Evolutionary conservation across 1,284 basidiomycete genomes (phyloP), one percentile per base, ranked within the genome.

Genomic region (Trichosporon sp.): DNA sequence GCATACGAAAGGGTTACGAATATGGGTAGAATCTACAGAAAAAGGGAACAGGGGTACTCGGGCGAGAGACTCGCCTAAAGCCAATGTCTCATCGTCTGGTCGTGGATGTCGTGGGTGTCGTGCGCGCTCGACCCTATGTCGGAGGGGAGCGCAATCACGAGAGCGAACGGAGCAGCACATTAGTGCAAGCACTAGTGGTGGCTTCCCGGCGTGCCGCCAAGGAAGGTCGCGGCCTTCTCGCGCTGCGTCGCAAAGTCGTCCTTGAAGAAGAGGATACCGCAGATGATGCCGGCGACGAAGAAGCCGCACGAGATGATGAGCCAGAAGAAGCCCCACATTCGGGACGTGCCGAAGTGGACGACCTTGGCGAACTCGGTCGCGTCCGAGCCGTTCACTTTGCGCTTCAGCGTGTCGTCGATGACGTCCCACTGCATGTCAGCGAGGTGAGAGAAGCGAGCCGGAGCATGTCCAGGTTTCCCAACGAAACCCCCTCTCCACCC

Each of bases 321-420:
- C 96, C 96, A 98, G 71, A 98, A 87, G 69, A 94, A 89, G 81
- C 86, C 86, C 86, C 86, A 87, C 61, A 85, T 82, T 68, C 85
- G 82, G 7, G 85, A 83, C 19, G 82, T 81, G 64, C 84, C 86
- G 69, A 85, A 86, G 7, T 94, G 93, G 74, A 93, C 94, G 71
- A 95, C 89, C 37, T 90, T 87, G 1, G 96, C 93, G 80, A 96
- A 98, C 19, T 91, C 91, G 4, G 90, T 90, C 0, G 96, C 96
- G 79, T 99, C 96, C 1, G 92, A 95, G 26, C 90, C 89, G 78
- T 98, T 96, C 74, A 95, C 91, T 84, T 97, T 97, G 67, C 95
- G 88, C 12, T 89, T 88, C 71, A 98, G 90, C 2, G 95, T 94
- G 80, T 98, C 95, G 89, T 92, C 92, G 68, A 94, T 87, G 70